Evolutionary conservation across 768 basidiomycete species (phyloP), one percentile per base, ranked within the genome.

Genomic region (Tulasnella sp.): DNA sequence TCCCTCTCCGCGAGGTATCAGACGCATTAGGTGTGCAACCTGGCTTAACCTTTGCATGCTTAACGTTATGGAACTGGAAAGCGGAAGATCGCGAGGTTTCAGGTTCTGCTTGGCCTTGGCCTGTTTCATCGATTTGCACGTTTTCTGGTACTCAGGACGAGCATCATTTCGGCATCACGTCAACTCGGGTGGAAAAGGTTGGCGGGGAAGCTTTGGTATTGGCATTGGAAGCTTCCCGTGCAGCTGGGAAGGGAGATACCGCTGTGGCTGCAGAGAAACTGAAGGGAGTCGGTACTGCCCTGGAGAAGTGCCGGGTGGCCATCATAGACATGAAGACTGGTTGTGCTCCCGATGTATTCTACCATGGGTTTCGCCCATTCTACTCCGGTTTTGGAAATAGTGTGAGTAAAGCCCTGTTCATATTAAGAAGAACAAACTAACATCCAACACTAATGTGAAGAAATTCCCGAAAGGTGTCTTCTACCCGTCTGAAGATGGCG

Each of bases 401-500:
- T n/a, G n/a, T n/a, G n/a, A n/a, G n/a, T n/a, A n/a, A n/a, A n/a
- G n/a, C n/a, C n/a, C n/a, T n/a, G n/a, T n/a, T n/a, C n/a, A n/a
- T n/a, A n/a, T n/a, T n/a, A n/a, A n/a, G n/a, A n/a, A n/a, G n/a
- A 47, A 47, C 32, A 6, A 25, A 9, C 45, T n/a, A n/a, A n/a
- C n/a, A n/a, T n/a, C n/a, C n/a, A n/a, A n/a, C n/a, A n/a, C n/a
- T n/a, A n/a, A n/a, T n/a, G n/a, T n/a, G n/a, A n/a, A n/a, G n/a
- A n/a, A n/a, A n/a, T n/a, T 35, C 24, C 45, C 45, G 3, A 47
- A 47, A 24, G 45, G 45, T 15, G 45, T 47, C 12, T 47, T 47
- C 45, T 47, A 28, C 9, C 45, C 31, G 31, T 47, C 45, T 6
- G 15, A 31, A 47, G 8, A 16, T 31, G 13, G 32, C 28, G 45